phyloP scores from a whole-genome alignment of 371 early-diverging fungal species.

The Mortierella sp. region DNA sequence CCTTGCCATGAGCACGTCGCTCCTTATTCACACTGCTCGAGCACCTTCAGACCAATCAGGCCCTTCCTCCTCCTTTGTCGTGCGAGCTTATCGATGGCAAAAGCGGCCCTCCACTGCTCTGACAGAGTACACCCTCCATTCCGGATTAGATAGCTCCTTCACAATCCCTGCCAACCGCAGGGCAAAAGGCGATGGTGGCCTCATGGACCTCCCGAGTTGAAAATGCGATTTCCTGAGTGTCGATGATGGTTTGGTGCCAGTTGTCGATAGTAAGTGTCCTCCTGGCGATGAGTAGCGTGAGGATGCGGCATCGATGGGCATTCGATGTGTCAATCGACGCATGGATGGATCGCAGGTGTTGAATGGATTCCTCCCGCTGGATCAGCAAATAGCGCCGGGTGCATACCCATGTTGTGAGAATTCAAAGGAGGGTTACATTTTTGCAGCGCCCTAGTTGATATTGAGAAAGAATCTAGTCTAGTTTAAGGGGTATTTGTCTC shows the following conservation, averaged over 20 bases:
- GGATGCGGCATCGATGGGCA: not conserved
- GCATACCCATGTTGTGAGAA: conserved; percentile 16
- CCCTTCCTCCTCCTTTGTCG: not conserved
- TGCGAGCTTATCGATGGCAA: not conserved
- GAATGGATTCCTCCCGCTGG: not conserved
- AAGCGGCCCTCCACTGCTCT: not conserved
- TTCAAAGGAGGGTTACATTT: conserved; percentile 15
- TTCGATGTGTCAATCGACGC: not conserved
- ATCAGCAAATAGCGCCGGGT: not conserved
- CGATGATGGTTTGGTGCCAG: not conserved
- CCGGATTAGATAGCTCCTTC: not conserved
- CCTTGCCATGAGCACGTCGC: not conserved
- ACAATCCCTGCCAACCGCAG: not conserved
- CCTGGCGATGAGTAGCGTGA: not conserved
- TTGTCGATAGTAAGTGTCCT: not conserved
- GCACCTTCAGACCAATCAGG: not conserved
- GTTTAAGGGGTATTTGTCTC: not conserved
- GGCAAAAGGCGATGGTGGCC: not conserved
- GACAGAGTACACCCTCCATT: not conserved
- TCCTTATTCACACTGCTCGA: not conserved
- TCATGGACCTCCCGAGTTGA: not conserved
- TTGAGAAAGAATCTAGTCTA: not conserved
- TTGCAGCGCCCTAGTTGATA: not conserved
- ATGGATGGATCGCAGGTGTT: not conserved
- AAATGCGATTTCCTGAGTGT: not conserved